Evolutionary conservation across 208 protist genomes (phyloP).

Genomic region (Willaertia magna): DNA sequence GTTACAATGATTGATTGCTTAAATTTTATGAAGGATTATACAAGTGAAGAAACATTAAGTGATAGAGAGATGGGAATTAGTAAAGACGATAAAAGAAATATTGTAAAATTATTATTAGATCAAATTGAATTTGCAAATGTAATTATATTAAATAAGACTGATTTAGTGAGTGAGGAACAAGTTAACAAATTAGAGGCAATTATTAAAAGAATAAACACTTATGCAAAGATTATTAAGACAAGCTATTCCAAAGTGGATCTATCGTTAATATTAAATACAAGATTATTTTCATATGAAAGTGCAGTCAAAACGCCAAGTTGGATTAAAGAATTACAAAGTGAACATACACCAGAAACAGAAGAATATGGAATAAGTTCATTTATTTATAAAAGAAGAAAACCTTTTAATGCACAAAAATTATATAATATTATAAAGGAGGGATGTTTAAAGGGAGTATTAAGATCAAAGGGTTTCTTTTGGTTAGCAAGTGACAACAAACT

Average conservation of each 20-base stretch:
- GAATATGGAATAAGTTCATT: conserved; percentile 55
- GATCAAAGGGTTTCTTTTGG: conserved; percentile 51
- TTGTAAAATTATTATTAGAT: conserved; percentile 21
- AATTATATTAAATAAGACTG: conserved; percentile 67
- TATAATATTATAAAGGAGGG: background rate
- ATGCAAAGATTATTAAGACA: conserved; percentile 41
- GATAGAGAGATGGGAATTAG: background rate
- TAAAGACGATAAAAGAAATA: conserved; percentile 12
- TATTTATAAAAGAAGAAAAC: conserved; percentile 33
- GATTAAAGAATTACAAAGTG: conserved; percentile 23
- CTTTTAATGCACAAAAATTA: conserved; percentile 45
- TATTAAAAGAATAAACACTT: conserved; percentile 42
- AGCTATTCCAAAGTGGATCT: conserved; percentile 29
- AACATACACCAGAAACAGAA: conserved; percentile 41
- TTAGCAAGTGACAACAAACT: conserved; percentile 13
- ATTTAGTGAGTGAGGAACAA: conserved; percentile 37
- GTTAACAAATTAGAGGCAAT: conserved; percentile 9
- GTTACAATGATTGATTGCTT: conserved; percentile 48
- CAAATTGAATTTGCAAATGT: conserved; percentile 67
- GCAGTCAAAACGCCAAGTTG: conserved; percentile 29
- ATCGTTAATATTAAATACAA: conserved; percentile 37
- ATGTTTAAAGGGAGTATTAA: conserved; percentile 25
- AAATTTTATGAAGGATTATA: conserved; percentile 30
- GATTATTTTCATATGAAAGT: conserved; percentile 38
- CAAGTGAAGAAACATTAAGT: conserved; percentile 15